phyloP scores from a whole-genome alignment of 2,329 filamentous ascomycete genomes.

The Exophiala xenobiotica region DNA sequence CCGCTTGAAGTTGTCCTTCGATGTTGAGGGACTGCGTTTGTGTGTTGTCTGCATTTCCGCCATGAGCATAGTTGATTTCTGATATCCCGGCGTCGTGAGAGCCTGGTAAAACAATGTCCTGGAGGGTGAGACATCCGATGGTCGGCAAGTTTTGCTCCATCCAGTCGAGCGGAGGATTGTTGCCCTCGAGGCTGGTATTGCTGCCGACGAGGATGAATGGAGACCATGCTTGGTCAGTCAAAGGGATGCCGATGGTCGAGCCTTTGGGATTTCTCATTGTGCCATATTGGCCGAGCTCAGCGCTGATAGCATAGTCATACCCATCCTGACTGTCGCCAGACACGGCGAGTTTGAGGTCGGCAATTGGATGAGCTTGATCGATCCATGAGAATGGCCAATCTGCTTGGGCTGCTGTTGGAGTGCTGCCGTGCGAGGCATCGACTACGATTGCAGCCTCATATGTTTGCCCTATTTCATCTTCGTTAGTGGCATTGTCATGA shows the following conservation, averaged over 20 bases:
- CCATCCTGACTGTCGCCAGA: background rate
- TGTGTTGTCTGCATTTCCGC: slow-evolving; percentile 6
- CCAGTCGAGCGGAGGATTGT: slow-evolving; percentile 38
- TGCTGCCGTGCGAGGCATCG: background rate
- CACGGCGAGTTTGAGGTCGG: slow-evolving; percentile 5
- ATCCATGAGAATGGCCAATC: slow-evolving; percentile 4
- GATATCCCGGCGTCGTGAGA: slow-evolving; percentile 54
- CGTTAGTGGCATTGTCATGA: no score
- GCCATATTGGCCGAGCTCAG: slow-evolving; percentile 30
- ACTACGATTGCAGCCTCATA: slow-evolving; percentile 2
- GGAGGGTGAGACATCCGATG: slow-evolving; percentile 43
- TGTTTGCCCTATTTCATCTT: slow-evolving; percentile 2
- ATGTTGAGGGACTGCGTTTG: slow-evolving; percentile 45
- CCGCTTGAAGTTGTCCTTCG: slow-evolving; percentile 47
- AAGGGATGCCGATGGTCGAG: slow-evolving; percentile 1
- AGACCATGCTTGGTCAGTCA: slow-evolving; percentile 7
- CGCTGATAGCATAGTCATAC: slow-evolving; percentile 1
- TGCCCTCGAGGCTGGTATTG: slow-evolving; percentile 37
- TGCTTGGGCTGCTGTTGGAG: background rate
- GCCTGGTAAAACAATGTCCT: slow-evolving; percentile 50
- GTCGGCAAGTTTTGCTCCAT: slow-evolving; percentile 42
- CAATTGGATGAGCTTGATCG: background rate
- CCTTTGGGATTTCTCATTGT: slow-evolving; percentile 8
- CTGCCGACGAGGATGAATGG: slow-evolving; percentile 39
- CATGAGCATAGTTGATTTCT: slow-evolving; percentile 27